These are phyloP conservation scores for Chaetomiaceae sp. DNA, from an alignment of 2,329 filamentous ascomycete species.

Conservation along the genomic window DNA sequence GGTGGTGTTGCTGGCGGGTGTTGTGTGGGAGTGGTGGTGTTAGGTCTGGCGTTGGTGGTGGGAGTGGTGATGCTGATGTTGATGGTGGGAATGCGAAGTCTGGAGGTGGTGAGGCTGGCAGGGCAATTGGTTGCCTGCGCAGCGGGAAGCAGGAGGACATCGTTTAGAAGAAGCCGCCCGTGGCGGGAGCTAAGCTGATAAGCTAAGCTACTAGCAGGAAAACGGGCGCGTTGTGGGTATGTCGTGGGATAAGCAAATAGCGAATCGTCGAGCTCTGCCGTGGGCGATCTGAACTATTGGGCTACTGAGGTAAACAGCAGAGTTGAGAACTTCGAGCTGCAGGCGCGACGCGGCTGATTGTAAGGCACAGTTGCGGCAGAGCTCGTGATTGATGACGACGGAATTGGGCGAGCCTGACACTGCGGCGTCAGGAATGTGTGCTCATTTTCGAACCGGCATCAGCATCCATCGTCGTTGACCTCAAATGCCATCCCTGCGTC, in stretches of 20 bases:
- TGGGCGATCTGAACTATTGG: background rate
- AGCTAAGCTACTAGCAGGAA: too few species aligned
- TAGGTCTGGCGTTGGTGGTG: background rate
- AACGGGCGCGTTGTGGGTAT: too few species aligned
- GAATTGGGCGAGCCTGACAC: background rate
- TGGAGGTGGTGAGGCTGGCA: background rate
- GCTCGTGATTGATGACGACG: background rate
- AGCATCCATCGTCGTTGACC: background rate
- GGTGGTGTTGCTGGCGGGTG: slow-evolving; percentile 8
- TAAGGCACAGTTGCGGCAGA: too few species aligned
- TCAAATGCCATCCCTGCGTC: background rate
- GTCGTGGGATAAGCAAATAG: background rate
- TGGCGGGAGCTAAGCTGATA: background rate
- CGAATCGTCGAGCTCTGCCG: too few species aligned
- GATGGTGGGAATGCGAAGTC: background rate
- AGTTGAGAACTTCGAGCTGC: background rate
- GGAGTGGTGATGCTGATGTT: background rate
- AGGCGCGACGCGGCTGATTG: background rate
- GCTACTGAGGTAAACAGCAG: too few species aligned
- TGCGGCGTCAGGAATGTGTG: background rate
- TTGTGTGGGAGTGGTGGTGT: slow-evolving; percentile 10
- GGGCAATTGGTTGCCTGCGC: background rate
- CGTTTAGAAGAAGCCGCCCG: background rate
- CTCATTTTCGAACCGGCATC: background rate
- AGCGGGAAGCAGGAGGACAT: background rate